Percentiles rank a stretch among this genome's conserved stretches.
Conservation (phyloP, 495 filamentous ascomycete species). For the Viridothelium virens region DNA sequence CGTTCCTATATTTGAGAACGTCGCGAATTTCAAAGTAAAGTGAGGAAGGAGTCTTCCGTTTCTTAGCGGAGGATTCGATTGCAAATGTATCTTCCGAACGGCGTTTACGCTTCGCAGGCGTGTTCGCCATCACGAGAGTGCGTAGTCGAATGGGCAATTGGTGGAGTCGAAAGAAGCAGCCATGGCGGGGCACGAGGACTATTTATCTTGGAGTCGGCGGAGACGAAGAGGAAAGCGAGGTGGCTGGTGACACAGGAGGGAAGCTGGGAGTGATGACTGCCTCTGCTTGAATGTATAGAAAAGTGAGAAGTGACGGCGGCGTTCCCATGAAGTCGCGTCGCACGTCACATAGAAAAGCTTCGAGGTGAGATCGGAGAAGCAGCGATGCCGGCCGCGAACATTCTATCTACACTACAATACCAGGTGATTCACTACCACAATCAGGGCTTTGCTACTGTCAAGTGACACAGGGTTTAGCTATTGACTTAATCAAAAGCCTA, state of each 20-base stretch:
- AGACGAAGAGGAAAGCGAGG: too few species aligned
- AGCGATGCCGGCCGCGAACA: too few species aligned
- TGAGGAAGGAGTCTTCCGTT: background rate
- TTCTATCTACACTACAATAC: too few species aligned
- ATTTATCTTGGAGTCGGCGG: background rate
- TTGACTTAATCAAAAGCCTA: too few species aligned
- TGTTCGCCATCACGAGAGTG: background rate
- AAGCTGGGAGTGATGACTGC: background rate
- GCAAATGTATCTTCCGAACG: background rate
- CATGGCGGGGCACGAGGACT: constrained; percentile 2
- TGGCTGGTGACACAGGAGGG: background rate
- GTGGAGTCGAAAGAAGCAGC: background rate
- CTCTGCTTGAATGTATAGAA: too few species aligned
- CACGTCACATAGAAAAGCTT: too few species aligned
- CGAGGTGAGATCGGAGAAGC: too few species aligned
- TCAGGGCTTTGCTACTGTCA: too few species aligned
- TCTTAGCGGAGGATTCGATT: background rate
- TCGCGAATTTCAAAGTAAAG: constrained; percentile 7
- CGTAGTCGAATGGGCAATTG: background rate
- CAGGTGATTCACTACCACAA: too few species aligned
- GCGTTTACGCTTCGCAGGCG: constrained; percentile 20
- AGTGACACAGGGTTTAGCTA: too few species aligned
- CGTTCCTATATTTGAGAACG: constrained; percentile 21
- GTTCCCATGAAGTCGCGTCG: too few species aligned
- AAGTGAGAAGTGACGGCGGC: too few species aligned